These are phyloP conservation scores for Cryptosporidium andersoni DNA, from an alignment of 169 alveolate genomes.

Conservation along the genomic window DNA sequence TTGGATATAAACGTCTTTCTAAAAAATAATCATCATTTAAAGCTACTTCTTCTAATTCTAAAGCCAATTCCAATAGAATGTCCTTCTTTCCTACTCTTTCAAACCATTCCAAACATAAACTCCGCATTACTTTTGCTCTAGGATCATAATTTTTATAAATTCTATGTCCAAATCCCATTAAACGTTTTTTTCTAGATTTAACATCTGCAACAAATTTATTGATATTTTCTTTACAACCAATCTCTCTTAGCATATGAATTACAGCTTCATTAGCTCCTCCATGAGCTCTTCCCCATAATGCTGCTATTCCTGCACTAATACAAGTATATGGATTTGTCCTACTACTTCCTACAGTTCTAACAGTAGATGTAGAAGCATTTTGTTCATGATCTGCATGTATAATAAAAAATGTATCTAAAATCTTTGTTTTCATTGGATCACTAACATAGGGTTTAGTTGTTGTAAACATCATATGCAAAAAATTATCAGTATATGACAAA, in stretches of 20 bases:
- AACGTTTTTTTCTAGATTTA: slow-evolving; percentile 80
- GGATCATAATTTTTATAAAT: slow-evolving; percentile 90
- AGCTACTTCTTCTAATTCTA: slow-evolving; percentile 83
- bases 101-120: slow-evolving; percentile 83
- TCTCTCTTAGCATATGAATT: slow-evolving; percentile 83
- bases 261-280: slow-evolving; percentile 92
- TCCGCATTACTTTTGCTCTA: slow-evolving; percentile 79
- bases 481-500: slow-evolving; percentile 79
- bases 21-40: slow-evolving; percentile 84
- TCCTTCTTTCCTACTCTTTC: slow-evolving; percentile 75
- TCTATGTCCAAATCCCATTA: slow-evolving; percentile 91
- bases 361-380: slow-evolving; percentile 88
- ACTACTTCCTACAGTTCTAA: slow-evolving; percentile 86
- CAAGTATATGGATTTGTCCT: slow-evolving; percentile 84
- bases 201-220: slow-evolving; percentile 77
- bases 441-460: slow-evolving; percentile 80
- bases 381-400: slow-evolving; percentile 90
- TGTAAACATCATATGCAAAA: slow-evolving; percentile 86
- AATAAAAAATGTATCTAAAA: slow-evolving; percentile 81
- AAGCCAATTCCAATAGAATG: slow-evolving; percentile 81
- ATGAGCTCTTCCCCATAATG: slow-evolving; percentile 89
- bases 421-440: slow-evolving; percentile 79
- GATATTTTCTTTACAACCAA: slow-evolving; percentile 76
- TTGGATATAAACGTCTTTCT: slow-evolving; percentile 87
- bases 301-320: slow-evolving; percentile 86